Conservation (phyloP, 169 alveolate genomes). For the Babesia divergens region DNA sequence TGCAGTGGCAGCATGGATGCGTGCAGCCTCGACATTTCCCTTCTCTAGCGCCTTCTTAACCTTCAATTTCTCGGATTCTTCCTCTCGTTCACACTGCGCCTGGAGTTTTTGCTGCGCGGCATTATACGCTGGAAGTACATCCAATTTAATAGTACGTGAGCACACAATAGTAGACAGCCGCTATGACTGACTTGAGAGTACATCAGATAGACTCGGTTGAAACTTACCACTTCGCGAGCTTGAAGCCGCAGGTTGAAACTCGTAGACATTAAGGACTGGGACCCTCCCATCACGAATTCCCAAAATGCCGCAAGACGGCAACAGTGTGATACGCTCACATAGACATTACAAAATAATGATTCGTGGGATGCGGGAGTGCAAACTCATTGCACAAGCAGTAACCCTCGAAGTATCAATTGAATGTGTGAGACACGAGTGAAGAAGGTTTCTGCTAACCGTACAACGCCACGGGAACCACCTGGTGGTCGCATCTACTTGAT, state of each 20-base stretch:
- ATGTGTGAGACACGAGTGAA: too few species aligned
- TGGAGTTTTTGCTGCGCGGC: slow-evolving; percentile 34
- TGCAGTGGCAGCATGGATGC: slow-evolving; percentile 59
- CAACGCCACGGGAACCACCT: too few species aligned
- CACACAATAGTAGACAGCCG: not conserved
- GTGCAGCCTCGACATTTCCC: slow-evolving; percentile 55
- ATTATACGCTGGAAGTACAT: not conserved
- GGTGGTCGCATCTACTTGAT: too few species aligned
- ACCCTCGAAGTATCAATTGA: not conserved
- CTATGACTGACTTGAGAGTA: not conserved
- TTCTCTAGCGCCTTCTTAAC: slow-evolving; percentile 53
- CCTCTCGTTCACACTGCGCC: slow-evolving; percentile 50
- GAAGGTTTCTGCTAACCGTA: too few species aligned
- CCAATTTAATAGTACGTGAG: too few species aligned
- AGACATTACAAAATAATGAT: not conserved
- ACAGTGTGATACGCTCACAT: not conserved
- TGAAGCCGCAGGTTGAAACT: slow-evolving; percentile 59
- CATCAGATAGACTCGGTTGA: not conserved
- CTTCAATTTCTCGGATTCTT: slow-evolving; percentile 41
- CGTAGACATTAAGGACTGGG: slow-evolving; percentile 51
- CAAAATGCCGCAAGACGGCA: not conserved
- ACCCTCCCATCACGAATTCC: slow-evolving; percentile 34
- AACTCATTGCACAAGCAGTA: not conserved
- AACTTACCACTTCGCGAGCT: slow-evolving; percentile 56
- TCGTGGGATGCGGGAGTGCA: not conserved